These are phyloP conservation scores for Serendipita sp. DNA, from an alignment of 768 basidiomycete genomes.

Conservation along the genomic window DNA sequence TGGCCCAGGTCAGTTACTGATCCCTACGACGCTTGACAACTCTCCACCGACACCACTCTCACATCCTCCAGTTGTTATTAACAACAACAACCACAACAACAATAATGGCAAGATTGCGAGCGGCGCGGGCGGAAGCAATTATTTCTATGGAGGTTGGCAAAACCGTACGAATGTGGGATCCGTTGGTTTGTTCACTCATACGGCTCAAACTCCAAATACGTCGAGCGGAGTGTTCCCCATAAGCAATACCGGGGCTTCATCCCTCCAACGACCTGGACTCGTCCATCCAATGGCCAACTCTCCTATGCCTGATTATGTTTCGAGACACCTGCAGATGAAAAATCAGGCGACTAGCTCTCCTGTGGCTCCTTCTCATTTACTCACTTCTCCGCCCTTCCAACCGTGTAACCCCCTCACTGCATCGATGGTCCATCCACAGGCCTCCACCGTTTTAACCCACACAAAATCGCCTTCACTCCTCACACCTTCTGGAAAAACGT, in stretches of 20 bases:
- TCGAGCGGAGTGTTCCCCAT: too few relatives aligned
- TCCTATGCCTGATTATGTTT: neutral
- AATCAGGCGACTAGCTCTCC: neutral
- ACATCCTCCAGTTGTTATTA: neutral
- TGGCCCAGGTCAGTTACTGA: neutral
- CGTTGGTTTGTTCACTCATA: too few relatives aligned
- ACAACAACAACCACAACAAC: neutral
- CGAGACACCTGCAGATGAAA: neutral
- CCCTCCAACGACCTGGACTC: neutral
- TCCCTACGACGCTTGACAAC: constrained; percentile 3
- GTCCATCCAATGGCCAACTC: neutral
- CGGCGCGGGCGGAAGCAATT: too few relatives aligned
- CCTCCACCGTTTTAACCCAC: constrained; percentile 9
- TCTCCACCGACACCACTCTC: neutral
- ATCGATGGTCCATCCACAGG: constrained; percentile 9
- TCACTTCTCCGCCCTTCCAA: constrained; percentile 14
- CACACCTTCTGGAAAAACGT: constrained; percentile 67
- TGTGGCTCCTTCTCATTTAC: neutral
- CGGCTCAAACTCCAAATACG: too few relatives aligned
- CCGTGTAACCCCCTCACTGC: neutral
- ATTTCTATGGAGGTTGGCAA: too few relatives aligned
- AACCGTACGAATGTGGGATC: too few relatives aligned
- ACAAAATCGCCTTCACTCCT: constrained; percentile 33
- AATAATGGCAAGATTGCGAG: too few relatives aligned
- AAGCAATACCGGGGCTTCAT: too few relatives aligned